phyloP scores from a whole-genome alignment of 2,329 filamentous ascomycete genomes.

The Capronia epimyces region DNA sequence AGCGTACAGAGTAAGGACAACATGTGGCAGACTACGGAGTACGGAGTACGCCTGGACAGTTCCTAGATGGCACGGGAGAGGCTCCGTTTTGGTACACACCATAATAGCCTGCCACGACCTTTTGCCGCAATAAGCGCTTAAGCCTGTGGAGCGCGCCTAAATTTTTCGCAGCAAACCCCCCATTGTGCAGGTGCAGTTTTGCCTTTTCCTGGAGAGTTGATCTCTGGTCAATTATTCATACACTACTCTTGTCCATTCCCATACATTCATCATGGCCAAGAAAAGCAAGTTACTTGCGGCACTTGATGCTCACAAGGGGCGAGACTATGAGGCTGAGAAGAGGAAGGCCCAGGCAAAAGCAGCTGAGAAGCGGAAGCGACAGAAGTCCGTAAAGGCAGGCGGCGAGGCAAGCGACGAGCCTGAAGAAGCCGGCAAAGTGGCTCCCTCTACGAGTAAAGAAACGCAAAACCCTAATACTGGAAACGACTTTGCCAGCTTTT shows the following conservation, averaged over 20 bases:
- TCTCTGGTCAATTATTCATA: background rate
- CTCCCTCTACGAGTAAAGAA: too few relatives aligned
- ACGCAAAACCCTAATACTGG: background rate
- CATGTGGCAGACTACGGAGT: too few relatives aligned
- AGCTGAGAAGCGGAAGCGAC: conserved; percentile 42
- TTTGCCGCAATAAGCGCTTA: background rate
- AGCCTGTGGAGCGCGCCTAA: background rate
- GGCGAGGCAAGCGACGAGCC: background rate
- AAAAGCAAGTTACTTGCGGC: conserved; percentile 55
- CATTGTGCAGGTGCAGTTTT: background rate
- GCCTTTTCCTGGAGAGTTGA: background rate
- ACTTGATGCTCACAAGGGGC: conserved; percentile 54
- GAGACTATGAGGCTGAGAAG: conserved; percentile 70
- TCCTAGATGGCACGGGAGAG: background rate
- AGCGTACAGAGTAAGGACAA: too few relatives aligned
- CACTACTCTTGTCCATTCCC: background rate
- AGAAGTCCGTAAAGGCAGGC: conserved; percentile 27
- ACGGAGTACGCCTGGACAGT: too few relatives aligned
- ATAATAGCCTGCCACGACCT: background rate
- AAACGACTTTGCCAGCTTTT: background rate
- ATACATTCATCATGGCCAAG: conserved; percentile 41
- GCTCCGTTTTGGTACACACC: background rate
- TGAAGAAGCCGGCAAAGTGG: background rate
- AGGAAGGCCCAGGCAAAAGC: conserved; percentile 61
- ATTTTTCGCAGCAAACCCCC: background rate